Conservation (phyloP, 805 yeast species). For the Teunomyces atbi region DNA sequence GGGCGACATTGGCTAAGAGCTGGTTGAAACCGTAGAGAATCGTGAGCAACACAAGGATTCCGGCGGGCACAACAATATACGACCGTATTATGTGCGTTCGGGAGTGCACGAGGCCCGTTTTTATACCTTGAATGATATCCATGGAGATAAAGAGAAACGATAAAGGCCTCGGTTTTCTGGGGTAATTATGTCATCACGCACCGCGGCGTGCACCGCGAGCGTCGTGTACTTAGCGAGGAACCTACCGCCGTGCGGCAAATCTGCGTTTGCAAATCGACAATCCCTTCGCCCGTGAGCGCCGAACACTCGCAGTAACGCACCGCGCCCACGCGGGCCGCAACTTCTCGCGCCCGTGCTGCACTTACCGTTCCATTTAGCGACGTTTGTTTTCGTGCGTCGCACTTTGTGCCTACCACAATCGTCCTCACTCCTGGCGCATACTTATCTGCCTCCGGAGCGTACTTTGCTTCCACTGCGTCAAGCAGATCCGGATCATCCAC, state of each 20-base stretch:
- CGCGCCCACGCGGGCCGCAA: neutral
- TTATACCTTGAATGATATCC: constrained; percentile 15
- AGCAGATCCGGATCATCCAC: constrained; percentile 89
- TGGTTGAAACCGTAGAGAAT: constrained; percentile 54
- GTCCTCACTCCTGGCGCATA: constrained; percentile 95
- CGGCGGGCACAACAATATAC: constrained; percentile 48
- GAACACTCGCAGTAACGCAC: neutral
- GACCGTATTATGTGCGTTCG: constrained; percentile 36
- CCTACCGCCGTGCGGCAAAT: neutral
- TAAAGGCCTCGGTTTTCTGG: neutral
- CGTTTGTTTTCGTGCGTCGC: constrained; percentile 76
- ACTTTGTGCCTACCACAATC: constrained; percentile 88
- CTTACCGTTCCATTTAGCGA: constrained; percentile 53
- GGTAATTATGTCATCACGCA: neutral
- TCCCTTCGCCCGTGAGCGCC: neutral
- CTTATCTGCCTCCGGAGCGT: constrained; percentile 91
- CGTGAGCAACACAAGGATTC: constrained; percentile 43
- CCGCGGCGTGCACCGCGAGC: neutral
- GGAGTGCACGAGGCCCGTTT: constrained; percentile 34
- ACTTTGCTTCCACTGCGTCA: constrained; percentile 91
- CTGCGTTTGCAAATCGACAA: neutral
- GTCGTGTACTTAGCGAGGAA: neutral
- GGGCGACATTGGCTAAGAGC: constrained; percentile 40
- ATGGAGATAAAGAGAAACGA: neutral
- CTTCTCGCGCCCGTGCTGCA: neutral